Evolutionary conservation across 768 basidiomycete species (phyloP), one percentile per base, ranked within the genome.

Genomic region (Baorangia bicolor): DNA sequence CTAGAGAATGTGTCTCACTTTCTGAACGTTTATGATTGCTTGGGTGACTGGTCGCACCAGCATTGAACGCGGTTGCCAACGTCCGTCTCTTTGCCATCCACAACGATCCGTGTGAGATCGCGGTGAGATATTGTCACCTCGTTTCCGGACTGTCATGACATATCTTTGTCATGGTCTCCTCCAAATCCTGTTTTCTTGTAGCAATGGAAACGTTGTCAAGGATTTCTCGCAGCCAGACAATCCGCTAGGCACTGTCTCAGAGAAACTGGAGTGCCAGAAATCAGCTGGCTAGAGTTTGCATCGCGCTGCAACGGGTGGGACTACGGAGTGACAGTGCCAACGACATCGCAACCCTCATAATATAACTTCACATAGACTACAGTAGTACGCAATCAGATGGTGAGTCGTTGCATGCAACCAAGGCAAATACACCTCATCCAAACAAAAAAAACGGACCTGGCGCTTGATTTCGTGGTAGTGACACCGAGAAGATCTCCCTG

Each of bases 1-100:
- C 48, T 44, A 37, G 43, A 37, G 46, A 35, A 33, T 34, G 42
- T 62, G 63, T 65, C 57, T 65, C 64, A 65, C 63, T 61, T 59
- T 53, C 30, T 45, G n/a, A 39, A 42, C 18, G 35, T 46, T 30
- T 28, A 16, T 27, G 39, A 53, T 21, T 23, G 13, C 47, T n/a
- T 47, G 21, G 34, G 34, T n/a, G n/a, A n/a, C n/a, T n/a, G n/a
- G n/a, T 37, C 38, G 20, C 46, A 10, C 8, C 37, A 35, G 16
- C 46, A n/a, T n/a, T n/a, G n/a, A 40, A 30, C 20, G 14, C n/a
- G 31, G 23, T 37, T 46, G 43, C 10, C 1, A 10, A 10, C 51
- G 16, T 43, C 38, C 41, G 35, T 45, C 27, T 51, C 27, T 35
- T 59, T 18, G 38, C 41, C 33, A 40, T 43, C 20, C 49, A 42